Evolutionary conservation across 140 eudicot species (phyloP), one percentile per base, ranked within the genome.

Genomic region (Flaveria floridana): DNA sequence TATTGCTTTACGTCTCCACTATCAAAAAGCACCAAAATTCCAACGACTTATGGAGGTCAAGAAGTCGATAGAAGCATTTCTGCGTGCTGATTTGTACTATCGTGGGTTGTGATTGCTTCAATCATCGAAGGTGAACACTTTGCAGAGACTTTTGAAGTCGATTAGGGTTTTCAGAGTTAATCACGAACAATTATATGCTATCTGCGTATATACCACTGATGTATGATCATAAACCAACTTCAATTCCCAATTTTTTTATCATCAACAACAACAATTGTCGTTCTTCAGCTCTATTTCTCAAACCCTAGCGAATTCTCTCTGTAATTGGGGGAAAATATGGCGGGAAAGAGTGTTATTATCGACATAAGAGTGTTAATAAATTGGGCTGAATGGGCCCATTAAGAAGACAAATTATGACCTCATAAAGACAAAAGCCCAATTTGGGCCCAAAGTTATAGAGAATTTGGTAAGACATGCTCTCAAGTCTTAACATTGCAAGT

Each of bases 401-500:
- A 6, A 5, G 8, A 28, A 30, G 14, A 4, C 13, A 12, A 16
- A 23, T 34, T 34, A 34, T 34, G 10, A 44, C 13, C 14, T 7
- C 12, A 7, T 44, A 44, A 44, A 44, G 2, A 34, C 41, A 44
- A 44, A 44, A 44, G 50, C 50, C 50, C 50, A 44, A 44, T 1
- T 15, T 6, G 5, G 12, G 68, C 20, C 68, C 16, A 56, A 20
- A 56, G 7, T 25, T 23, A 11, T 6, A 23, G 39, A 58, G 15
- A 58, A 58, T 25, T 34, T 28, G 52, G 51, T 50, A 53, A 53
- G 52, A 79, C 83, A 79, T 79, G 80, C 51, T 57, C 84, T 67
- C 80, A 74, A 80, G 67, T 51, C 52, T 73, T 74, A 68, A 68
- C 47, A 71, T 14, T 47, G 30, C 16, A 77, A 46, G 82, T 73